Evolutionary conservation across 2,329 filamentous ascomycete genomes (phyloP).

Genomic region (Diaporthe citriasiana): DNA sequence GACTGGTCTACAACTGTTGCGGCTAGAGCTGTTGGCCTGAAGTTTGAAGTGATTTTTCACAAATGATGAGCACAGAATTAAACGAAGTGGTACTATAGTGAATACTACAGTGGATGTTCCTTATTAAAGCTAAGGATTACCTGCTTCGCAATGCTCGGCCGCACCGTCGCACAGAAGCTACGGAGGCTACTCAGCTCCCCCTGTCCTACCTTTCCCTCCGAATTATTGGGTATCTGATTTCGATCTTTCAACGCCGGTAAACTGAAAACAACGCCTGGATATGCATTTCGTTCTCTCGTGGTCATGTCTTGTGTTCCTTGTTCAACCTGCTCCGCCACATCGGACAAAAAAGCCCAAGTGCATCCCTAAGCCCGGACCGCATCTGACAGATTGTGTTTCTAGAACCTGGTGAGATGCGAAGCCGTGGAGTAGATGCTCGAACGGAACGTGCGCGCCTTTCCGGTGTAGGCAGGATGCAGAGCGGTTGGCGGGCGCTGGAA

Average conservation of each 20-base stretch:
- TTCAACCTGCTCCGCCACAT: neutral
- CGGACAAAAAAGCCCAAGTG: neutral
- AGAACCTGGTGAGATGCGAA: constrained; percentile 65
- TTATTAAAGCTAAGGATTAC: constrained; percentile 29
- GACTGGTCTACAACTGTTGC: neutral
- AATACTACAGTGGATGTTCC: neutral
- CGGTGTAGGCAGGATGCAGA: constrained; percentile 66
- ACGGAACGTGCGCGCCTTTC: constrained; percentile 50
- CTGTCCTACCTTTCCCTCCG: neutral
- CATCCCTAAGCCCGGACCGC: neutral
- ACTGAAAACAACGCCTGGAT: constrained; percentile 20
- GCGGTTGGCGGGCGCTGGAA: constrained; percentile 67
- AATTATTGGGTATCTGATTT: constrained; percentile 29
- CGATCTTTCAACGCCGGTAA: constrained; percentile 23
- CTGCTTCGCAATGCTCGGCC: constrained; percentile 7
- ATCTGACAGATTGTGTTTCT: constrained; percentile 30
- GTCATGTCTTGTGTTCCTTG: neutral
- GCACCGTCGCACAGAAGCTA: neutral
- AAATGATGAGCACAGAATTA: neutral
- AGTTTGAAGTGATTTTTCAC: neutral
- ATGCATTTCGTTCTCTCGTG: constrained; percentile 23
- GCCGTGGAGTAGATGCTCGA: constrained; percentile 60
- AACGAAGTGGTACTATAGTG: neutral
- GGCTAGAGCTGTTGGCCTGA: neutral
- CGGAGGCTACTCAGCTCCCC: neutral